Evolutionary conservation across 768 basidiomycete genomes (phyloP).

Genomic region (Peribolospora kevripleyi): DNA sequence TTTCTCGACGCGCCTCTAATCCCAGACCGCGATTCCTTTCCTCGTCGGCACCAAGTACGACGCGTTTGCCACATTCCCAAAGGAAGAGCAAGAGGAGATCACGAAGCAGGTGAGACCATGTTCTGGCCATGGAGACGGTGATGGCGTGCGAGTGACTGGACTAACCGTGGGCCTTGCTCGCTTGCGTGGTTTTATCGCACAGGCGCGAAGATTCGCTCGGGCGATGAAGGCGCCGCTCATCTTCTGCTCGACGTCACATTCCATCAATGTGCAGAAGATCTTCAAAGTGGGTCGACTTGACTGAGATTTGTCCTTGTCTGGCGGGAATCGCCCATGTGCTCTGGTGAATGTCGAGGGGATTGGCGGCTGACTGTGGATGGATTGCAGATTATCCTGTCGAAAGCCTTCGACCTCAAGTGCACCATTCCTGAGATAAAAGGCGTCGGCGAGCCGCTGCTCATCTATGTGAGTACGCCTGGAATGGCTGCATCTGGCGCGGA

Average conservation of each 20-base stretch:
- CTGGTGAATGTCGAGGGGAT: too few species aligned
- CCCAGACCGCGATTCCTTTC: constrained; percentile 89
- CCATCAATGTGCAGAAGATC: constrained; percentile 93
- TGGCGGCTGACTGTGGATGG: not conserved
- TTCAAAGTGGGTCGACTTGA: constrained; percentile 11
- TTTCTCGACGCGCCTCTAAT: too few species aligned
- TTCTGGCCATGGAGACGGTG: not conserved
- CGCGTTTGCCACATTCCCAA: constrained; percentile 78
- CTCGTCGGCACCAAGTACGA: constrained; percentile 97
- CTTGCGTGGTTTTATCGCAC: not conserved
- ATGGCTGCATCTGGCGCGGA: too few species aligned
- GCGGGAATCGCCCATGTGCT: too few species aligned
- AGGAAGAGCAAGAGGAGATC: constrained; percentile 97
- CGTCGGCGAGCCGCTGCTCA: constrained; percentile 79
- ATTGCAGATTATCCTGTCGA: constrained; percentile 95
- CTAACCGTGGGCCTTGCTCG: not conserved
- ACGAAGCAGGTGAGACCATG: constrained; percentile 55
- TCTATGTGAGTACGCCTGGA: constrained; percentile 39
- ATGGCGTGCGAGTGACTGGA: too few species aligned
- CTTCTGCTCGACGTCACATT: constrained; percentile 95
- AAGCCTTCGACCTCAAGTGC: constrained; percentile 95
- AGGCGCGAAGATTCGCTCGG: constrained; percentile 93
- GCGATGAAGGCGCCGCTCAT: constrained; percentile 99
- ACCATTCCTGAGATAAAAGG: constrained; percentile 84
- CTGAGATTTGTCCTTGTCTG: too few species aligned